Percentiles rank a stretch among this genome's conserved stretches.
Evolutionary conservation across 495 filamentous ascomycete species (phyloP).

Genomic region (Penicillium egyptiacum): DNA sequence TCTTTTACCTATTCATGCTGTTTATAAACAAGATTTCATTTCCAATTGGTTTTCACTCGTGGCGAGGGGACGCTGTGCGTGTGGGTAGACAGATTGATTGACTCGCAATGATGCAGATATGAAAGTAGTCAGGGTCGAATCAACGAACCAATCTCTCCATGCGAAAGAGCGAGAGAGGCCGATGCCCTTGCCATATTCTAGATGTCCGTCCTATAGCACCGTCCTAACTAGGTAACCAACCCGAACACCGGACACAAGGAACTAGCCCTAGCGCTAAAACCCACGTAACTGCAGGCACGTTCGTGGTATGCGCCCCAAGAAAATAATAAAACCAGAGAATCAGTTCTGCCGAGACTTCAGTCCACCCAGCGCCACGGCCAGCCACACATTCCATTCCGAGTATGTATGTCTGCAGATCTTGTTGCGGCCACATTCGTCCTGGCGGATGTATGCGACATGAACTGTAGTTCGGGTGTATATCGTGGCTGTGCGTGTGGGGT

Average conservation of each 20-base stretch:
- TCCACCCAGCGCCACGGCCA: not conserved
- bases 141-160: not conserved
- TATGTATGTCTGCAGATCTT: not conserved
- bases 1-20: slow-evolving; percentile 19
- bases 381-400: not conserved
- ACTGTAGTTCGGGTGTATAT: not conserved
- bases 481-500: not conserved
- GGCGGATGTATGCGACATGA: not conserved
- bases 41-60: not conserved
- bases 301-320: not conserved
- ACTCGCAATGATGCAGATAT: not conserved
- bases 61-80: not conserved
- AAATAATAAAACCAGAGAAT: not conserved
- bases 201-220: not conserved
- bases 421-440: not conserved
- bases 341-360: not conserved
- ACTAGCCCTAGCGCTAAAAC: not conserved
- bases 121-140: not conserved
- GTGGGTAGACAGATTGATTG: not conserved
- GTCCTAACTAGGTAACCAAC: not conserved
- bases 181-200: not conserved
- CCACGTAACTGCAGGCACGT: not conserved
- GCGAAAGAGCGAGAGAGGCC: not conserved
- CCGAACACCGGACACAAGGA: not conserved
- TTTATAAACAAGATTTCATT: slow-evolving; percentile 24